Evolutionary conservation across 1,284 basidiomycete species (phyloP), one percentile per base, ranked within the genome.

Genomic region (Lignosus rhinocerotis): DNA sequence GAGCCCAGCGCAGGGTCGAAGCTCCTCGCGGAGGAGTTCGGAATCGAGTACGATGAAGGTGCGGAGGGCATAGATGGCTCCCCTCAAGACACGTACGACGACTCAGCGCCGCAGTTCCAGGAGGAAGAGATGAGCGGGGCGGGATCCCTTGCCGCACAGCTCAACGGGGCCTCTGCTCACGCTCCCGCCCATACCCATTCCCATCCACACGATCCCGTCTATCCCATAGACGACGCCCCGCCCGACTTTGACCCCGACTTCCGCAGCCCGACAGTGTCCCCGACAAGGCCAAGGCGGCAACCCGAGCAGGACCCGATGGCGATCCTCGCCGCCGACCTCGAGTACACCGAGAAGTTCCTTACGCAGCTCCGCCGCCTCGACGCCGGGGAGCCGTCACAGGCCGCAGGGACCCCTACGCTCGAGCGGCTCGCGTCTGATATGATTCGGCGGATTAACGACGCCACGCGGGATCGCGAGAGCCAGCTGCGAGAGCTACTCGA

Each of bases 21-120:
- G 70, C 70, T 91, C 45, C 77, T 93, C 10, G 88, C 89, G 21
- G 90, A 92, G 70, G 91, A 93, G 72, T 90, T 93, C 65, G 90
- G 90, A 10, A 87, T 93, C 61, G 91, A 93, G 69, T 92, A 89
- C 65, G 90, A 93, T 60, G 90, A 92, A 69, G 90, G 88, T 33
- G 88, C 88, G 34, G 89, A 92, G 73, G 90, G 88, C 41, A 90
- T 89, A 60, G 90, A 88, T 69, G 82, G 82, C 55, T 72, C 71
- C 42, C 60, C 62, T 16, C 66, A 62, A 44, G 61, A 45, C 21
- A 63, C 57, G 19, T 52, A 51, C 61, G 52, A 62, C 43, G 38
- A 56, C 46, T 14, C 44, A 32, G 21, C 49, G 16, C 32, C 51
- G 16, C 54, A 58, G 25, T 49, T 56, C 25, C 59, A 52, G 36